Evolutionary conservation across 306 rosid species (phyloP).

Genomic region (Lathyrus tuberosus): DNA sequence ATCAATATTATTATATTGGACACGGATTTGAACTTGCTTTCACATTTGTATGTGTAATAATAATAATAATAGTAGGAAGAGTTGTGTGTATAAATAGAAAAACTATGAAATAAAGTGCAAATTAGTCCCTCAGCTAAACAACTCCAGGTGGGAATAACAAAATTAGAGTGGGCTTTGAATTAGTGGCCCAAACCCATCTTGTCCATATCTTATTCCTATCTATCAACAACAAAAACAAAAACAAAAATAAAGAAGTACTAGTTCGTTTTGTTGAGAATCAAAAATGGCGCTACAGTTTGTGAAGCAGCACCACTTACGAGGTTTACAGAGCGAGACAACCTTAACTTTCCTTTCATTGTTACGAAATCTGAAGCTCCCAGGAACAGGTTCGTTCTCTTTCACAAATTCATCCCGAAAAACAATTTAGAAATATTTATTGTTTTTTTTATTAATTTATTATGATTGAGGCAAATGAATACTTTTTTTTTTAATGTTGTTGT

Average conservation of each 20-base stretch:
- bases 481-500: background rate
- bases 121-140: too few relatives aligned
- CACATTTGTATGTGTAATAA: too few relatives aligned
- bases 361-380: conserved; percentile 36
- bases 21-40: too few relatives aligned
- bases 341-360: conserved; percentile 36
- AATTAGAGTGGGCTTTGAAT: background rate
- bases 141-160: too few relatives aligned
- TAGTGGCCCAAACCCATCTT: background rate
- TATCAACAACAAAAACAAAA: background rate
- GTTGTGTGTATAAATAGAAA: too few relatives aligned
- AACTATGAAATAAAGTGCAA: too few relatives aligned
- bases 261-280: background rate
- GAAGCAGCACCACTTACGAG: conserved; percentile 51
- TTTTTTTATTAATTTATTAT: too few relatives aligned
- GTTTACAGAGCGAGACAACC: conserved; percentile 38
- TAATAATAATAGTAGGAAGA: too few relatives aligned
- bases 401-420: too few relatives aligned
- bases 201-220: background rate
- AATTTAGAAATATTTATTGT: background rate
- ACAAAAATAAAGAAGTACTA: background rate
- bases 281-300: conserved; percentile 58
- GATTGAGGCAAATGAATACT: too few relatives aligned
- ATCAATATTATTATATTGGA: too few relatives aligned
- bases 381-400: background rate